These are phyloP conservation scores for Yamadazyma kanchanaburiensis DNA, from an alignment of 1,139 yeast species.

Conservation along the genomic window DNA sequence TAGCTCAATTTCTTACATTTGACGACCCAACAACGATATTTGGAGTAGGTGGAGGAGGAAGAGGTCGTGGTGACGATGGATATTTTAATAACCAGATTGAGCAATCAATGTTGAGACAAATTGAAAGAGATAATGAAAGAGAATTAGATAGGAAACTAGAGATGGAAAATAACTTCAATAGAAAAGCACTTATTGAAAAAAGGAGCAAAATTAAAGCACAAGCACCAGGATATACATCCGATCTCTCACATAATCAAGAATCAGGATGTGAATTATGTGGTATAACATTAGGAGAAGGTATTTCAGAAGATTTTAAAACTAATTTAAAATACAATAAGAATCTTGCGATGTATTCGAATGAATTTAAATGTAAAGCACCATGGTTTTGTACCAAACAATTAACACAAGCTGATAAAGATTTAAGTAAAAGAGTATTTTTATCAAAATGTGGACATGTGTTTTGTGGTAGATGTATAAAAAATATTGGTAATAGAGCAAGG, in stretches of 20 bases:
- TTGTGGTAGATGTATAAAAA: slow-evolving; percentile 80
- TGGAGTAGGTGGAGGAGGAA: too few species aligned
- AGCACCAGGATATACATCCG: slow-evolving; percentile 33
- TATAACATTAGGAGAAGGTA: slow-evolving; percentile 65
- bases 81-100: too few species aligned
- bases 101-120: slow-evolving; percentile 35
- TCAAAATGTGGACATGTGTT: slow-evolving; percentile 82
- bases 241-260: slow-evolving; percentile 24
- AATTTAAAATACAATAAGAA: slow-evolving; percentile 26
- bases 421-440: slow-evolving; percentile 66
- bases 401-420: slow-evolving; percentile 53
- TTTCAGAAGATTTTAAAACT: slow-evolving; percentile 48
- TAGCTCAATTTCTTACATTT: too few species aligned
- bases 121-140: slow-evolving; percentile 40
- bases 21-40: too few species aligned
- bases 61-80: too few species aligned
- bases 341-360: slow-evolving; percentile 23
- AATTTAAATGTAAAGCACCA: slow-evolving; percentile 52
- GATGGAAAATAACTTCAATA: slow-evolving; percentile 29
- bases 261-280: slow-evolving; percentile 72
- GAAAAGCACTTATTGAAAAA: slow-evolving; percentile 27
- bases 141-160: slow-evolving; percentile 31
- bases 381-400: slow-evolving; percentile 54
- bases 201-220: slow-evolving; percentile 21
- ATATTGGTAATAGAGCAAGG: slow-evolving; percentile 42